Conservation (phyloP, 1,139 yeast genomes). For the Saccharomyces hybrid region DNA sequence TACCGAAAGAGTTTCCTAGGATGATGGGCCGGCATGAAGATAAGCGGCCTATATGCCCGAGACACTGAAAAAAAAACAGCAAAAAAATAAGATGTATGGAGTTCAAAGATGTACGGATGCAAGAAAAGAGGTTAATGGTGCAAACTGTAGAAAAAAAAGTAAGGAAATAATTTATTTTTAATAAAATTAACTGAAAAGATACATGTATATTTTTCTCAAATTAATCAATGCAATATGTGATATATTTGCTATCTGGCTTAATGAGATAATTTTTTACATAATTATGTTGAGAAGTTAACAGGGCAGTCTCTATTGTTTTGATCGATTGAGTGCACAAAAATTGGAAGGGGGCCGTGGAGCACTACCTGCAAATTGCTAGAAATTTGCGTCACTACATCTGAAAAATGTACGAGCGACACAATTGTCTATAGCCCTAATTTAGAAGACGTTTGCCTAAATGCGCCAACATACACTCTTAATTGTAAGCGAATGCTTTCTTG, state of each 20-base stretch:
- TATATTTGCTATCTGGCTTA: not conserved
- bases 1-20: not conserved
- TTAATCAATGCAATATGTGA: not conserved
- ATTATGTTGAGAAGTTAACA: not conserved
- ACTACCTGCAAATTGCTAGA: not conserved
- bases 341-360: not conserved
- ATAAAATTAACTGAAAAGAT: not conserved
- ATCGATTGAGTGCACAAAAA: not conserved
- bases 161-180: not conserved
- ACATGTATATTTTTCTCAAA: not conserved
- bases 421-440: not conserved
- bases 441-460: not conserved
- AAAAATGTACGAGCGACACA: not conserved
- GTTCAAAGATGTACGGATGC: not conserved
- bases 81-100: not conserved
- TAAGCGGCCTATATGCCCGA: not conserved
- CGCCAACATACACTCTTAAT: not conserved
- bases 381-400: not conserved
- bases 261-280: not conserved
- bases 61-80: not conserved
- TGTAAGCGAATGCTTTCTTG: not conserved
- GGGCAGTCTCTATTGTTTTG: not conserved
- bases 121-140: not conserved
- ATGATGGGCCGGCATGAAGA: not conserved
- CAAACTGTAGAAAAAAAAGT: not conserved